Conservation (phyloP, 257 asterid species). For the Rubia yunnanensis region DNA sequence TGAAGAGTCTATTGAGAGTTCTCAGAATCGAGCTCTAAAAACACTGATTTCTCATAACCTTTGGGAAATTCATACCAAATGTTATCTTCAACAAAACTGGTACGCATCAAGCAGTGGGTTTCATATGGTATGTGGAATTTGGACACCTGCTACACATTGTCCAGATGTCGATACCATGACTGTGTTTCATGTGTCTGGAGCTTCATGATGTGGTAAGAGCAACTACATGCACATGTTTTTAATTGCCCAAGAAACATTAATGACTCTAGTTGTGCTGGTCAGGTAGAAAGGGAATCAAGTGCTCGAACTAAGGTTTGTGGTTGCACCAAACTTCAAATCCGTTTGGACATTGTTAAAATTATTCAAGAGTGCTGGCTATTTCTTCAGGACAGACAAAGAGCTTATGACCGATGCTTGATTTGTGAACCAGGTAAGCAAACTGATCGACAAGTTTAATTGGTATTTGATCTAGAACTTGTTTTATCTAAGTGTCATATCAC, state of each 20-base stretch:
- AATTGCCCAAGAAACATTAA: neutral
- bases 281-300: slow-evolving; percentile 24
- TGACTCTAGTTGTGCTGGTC: slow-evolving; percentile 16
- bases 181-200: slow-evolving; percentile 27
- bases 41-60: neutral
- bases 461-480: no score
- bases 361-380: slow-evolving; percentile 59
- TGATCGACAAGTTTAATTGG: neutral
- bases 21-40: slow-evolving; percentile 1
- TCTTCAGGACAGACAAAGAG: slow-evolving; percentile 55
- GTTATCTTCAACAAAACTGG: slow-evolving; percentile 11
- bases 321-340: neutral
- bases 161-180: slow-evolving; percentile 23
- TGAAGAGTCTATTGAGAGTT: slow-evolving; percentile 20
- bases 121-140: slow-evolving; percentile 29
- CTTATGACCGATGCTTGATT: slow-evolving; percentile 57
- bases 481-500: no score
- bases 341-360: neutral
- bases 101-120: slow-evolving; percentile 28
- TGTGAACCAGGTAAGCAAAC: slow-evolving; percentile 45
- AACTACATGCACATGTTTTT: neutral
- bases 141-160: slow-evolving; percentile 25
- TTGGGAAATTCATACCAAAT: slow-evolving; percentile 3
- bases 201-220: slow-evolving; percentile 12
- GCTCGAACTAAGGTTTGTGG: slow-evolving; percentile 55